Conservation (phyloP, 2,329 filamentous ascomycete species). For the Nigrospora oryzae region DNA sequence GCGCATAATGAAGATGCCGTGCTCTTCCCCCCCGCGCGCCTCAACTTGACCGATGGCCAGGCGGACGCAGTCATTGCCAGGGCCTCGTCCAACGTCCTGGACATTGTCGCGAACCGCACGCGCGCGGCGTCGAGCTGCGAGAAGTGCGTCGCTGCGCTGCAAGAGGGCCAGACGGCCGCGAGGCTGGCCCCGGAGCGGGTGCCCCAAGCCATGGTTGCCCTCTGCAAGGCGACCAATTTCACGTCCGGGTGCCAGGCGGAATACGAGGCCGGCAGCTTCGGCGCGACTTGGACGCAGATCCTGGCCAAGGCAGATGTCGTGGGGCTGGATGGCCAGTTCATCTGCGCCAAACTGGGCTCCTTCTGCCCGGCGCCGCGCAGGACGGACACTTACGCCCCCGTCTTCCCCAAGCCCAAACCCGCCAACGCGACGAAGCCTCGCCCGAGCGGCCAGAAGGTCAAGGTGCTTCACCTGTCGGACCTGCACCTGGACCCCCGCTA, state of each 20-base stretch:
- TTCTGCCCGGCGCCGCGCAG: conserved; percentile 39
- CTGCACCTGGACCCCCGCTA: conserved; percentile 48
- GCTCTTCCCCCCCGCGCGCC: conserved; percentile 35
- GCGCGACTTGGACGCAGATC: conserved; percentile 49
- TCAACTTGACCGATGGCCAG: conserved; percentile 30
- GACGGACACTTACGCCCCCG: conserved; percentile 29
- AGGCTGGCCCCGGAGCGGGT: conserved; percentile 36
- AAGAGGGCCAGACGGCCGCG: conserved; percentile 40
- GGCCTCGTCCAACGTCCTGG: conserved; percentile 31
- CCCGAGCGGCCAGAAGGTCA: conserved; percentile 43
- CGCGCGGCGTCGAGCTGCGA: conserved; percentile 34
- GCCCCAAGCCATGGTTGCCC: conserved; percentile 38
- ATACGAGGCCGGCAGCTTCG: conserved; percentile 38
- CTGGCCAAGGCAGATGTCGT: conserved; percentile 42
- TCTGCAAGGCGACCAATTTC: conserved; percentile 40
- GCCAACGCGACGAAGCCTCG: conserved; percentile 29
- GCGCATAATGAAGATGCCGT: conserved; percentile 37
- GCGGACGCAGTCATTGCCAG: conserved; percentile 31
- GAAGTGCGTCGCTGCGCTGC: conserved; percentile 42
- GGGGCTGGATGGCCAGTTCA: conserved; percentile 47
- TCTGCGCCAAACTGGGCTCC: conserved; percentile 40
- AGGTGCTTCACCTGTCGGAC: conserved; percentile 47
- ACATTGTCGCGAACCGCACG: conserved; percentile 30
- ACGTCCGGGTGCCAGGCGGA: conserved; percentile 35
- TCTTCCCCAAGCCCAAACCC: conserved; percentile 48